Evolutionary conservation across 257 asterid genomes (phyloP).

Genomic region (Coffea eugenioides): DNA sequence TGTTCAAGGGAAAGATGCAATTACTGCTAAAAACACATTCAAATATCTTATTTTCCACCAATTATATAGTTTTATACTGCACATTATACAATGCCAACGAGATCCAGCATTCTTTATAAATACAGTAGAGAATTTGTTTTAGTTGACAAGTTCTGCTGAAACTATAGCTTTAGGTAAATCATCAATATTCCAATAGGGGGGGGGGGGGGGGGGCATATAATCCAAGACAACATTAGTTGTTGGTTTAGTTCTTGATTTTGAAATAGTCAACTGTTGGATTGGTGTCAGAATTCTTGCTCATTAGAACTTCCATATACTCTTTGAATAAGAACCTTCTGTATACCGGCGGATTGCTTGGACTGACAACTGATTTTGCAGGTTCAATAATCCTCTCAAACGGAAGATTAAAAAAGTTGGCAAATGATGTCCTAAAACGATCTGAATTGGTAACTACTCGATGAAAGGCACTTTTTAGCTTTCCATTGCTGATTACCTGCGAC

Average conservation of each 20-base stretch:
- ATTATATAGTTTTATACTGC: too few relatives aligned
- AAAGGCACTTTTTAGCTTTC: conserved; percentile 4
- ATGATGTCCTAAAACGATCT: neutral
- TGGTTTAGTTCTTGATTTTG: neutral
- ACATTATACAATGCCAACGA: neutral
- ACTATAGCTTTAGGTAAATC: neutral
- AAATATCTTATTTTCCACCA: too few relatives aligned
- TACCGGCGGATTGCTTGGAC: conserved; percentile 6
- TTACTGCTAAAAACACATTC: too few relatives aligned
- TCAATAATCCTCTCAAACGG: neutral
- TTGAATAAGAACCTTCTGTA: neutral
- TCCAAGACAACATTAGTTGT: neutral
- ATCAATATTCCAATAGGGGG: neutral
- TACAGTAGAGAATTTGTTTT: neutral
- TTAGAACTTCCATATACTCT: conserved; percentile 2
- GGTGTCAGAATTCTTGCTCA: neutral
- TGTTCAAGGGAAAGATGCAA: too few relatives aligned
- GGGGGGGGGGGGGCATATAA: neutral
- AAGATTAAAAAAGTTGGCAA: neutral
- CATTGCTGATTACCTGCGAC: conserved; percentile 4
- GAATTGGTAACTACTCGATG: conserved; percentile 20
- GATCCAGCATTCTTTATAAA: neutral
- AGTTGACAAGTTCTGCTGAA: neutral
- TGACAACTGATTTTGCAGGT: neutral
- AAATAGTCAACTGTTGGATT: conserved; percentile 1